A percentile compares a stretch with the other conserved stretches of the same genome.
These are phyloP conservation scores for Parastagonospora nodorum DNA, from an alignment of 2,329 filamentous ascomycete species.

Conservation along the genomic window DNA sequence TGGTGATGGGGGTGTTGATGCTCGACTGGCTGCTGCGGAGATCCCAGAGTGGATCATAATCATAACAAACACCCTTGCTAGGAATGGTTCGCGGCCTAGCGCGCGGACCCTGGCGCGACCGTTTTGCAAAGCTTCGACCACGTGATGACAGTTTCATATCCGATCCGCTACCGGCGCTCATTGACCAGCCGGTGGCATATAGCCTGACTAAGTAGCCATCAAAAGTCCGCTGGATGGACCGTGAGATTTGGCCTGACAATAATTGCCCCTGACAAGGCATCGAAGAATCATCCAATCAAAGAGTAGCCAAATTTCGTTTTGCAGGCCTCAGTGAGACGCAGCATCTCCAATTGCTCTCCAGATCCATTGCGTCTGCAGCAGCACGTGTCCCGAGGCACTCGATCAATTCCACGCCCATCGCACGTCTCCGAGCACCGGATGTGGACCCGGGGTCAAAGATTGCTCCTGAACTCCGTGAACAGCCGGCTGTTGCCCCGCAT, in stretches of 20 bases:
- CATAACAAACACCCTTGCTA: slow-evolving; percentile 14
- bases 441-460: slow-evolving; percentile 30
- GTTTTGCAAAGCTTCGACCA: slow-evolving; percentile 2
- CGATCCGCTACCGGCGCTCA: background rate
- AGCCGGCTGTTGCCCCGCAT: slow-evolving; percentile 38
- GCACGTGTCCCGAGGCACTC: slow-evolving; percentile 5
- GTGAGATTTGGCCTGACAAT: background rate
- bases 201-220: background rate
- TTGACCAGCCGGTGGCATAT: slow-evolving; percentile 1
- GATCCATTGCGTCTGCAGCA: slow-evolving; percentile 1
- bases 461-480: slow-evolving; percentile 26
- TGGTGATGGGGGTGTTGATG: slow-evolving; percentile 26
- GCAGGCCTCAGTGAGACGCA: slow-evolving; percentile 2
- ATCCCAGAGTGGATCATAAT: slow-evolving; percentile 20
- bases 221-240: background rate
- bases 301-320: slow-evolving; percentile 2
- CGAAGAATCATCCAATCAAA: slow-evolving; percentile 10
- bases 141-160: slow-evolving; percentile 13
- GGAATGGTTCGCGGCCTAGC: slow-evolving; percentile 13
- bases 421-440: slow-evolving; percentile 37
- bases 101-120: slow-evolving; percentile 6
- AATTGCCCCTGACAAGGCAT: background rate
- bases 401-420: slow-evolving; percentile 6
- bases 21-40: slow-evolving; percentile 2
- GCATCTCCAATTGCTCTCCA: slow-evolving; percentile 1